Evolutionary conservation across 2,329 filamentous ascomycete genomes (phyloP).

Genomic region (Nothopassalora personata): DNA sequence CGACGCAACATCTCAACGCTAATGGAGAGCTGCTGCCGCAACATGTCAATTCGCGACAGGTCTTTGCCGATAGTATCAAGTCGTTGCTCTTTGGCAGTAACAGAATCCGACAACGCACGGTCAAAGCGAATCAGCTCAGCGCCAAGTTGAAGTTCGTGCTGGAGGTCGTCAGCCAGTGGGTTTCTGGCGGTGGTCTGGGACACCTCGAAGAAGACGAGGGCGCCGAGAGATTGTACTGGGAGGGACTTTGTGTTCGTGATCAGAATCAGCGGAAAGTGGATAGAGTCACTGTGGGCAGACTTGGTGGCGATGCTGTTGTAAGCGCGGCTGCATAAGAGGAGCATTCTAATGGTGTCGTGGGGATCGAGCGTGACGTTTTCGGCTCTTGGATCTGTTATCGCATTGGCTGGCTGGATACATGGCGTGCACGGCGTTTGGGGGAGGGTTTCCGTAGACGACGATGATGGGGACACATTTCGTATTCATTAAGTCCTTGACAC

Average conservation of each 20-base stretch:
- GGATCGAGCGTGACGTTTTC: background rate
- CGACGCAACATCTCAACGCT: constrained; percentile 58
- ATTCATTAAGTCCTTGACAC: background rate
- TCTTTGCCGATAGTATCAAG: constrained; percentile 66
- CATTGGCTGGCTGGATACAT: background rate
- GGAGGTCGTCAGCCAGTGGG: constrained; percentile 65
- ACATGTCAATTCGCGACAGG: constrained; percentile 63
- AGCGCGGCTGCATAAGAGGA: background rate
- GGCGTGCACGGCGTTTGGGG: background rate
- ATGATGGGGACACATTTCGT: background rate
- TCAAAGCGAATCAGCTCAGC: constrained; percentile 66
- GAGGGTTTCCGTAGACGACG: background rate
- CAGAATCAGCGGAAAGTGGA: constrained; percentile 39
- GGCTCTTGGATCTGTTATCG: background rate
- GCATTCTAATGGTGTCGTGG: background rate
- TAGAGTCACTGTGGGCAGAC: constrained; percentile 45
- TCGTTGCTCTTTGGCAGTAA: constrained; percentile 61
- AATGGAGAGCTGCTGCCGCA: constrained; percentile 60
- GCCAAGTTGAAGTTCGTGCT: constrained; percentile 70
- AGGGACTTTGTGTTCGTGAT: constrained; percentile 40
- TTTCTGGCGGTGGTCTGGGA: constrained; percentile 62
- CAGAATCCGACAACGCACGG: constrained; percentile 47
- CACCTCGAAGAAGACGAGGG: constrained; percentile 32
- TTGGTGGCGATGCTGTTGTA: constrained; percentile 38
- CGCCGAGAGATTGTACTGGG: constrained; percentile 37